Base-by-base conservation (phyloP, 345 rosid species). In the Corchorus olitorius region DNA sequence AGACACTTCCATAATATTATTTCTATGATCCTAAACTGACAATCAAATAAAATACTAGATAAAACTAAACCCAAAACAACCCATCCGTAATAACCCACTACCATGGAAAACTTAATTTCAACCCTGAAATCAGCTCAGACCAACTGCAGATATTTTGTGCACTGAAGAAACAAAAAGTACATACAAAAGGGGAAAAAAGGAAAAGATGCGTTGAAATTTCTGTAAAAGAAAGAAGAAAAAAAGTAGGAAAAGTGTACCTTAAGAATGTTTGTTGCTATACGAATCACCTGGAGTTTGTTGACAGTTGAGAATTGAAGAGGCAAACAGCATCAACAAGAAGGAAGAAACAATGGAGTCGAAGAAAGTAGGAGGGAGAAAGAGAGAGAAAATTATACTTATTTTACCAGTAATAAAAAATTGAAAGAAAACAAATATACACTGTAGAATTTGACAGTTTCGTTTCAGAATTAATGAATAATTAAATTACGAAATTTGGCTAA, bases 281-380 rank as follows among this genome's bases (percentile, higher is more conserved):
- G 50, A 74, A 62, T 49, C n/a, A 49, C 70, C 33, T 6, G 17
- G n/a, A 62, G 61, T 62, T 34, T 49, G 69, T 8, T 46, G 58
- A n/a, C 48, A 33, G 61, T 74, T 52, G 77, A 74, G 50, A 34
- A 17, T 46, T 73, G 76, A 73, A 45, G 61, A 63, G 50, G 27
- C 60, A 50, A 74, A 35, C 11, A 12, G 5, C 1, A 39, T 0
- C 43, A 39, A 14, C 46, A 22, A 46, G 22, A 6, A 27, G 8
- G 5, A 49, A 59, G 41, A 59, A 58, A 14, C 12, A 46, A 50
- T 10, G 5, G 9, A 10, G 9, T 27, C 27, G 27, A 61, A 56
- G 52, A 41, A 72, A 56, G 35, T n/a, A 27, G 56, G 59, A 45
- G 8, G 20, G 65, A 73, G n/a, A 72, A 58, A 22, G n/a, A 16